Conservation (phyloP, 2,329 filamentous ascomycete genomes). For the Metarhizium sp. region DNA sequence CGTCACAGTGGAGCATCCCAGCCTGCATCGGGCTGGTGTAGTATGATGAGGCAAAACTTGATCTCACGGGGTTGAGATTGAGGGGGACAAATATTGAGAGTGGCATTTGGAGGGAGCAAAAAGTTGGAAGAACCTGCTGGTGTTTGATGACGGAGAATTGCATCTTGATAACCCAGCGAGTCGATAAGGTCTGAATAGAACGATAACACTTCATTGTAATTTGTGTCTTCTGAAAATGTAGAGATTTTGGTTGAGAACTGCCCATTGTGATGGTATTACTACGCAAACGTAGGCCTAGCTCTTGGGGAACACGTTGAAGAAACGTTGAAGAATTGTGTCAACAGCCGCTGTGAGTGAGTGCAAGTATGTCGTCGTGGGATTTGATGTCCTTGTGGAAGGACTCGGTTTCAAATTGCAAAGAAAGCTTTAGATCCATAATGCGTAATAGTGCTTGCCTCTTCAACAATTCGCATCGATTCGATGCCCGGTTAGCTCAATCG, state of each 20-base stretch:
- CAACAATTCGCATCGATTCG: constrained; percentile 4
- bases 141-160: neutral
- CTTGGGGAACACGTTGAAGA: no score
- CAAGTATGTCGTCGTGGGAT: no score
- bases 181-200: neutral
- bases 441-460: fast-evolving
- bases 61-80: neutral
- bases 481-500: constrained; percentile 24
- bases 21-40: neutral
- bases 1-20: neutral
- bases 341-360: no score
- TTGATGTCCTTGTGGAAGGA: no score
- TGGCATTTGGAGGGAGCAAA: neutral
- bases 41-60: neutral
- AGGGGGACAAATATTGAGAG: neutral
- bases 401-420: no score
- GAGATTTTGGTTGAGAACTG: no score
- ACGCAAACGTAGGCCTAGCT: no score
- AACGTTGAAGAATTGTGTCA: no score
- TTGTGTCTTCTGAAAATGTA: neutral
- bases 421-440: neutral
- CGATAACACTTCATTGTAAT: neutral
- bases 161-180: neutral
- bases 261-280: no score
- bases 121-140: neutral